Conservation (phyloP, 768 basidiomycete genomes). For the Mycena indigotica region DNA sequence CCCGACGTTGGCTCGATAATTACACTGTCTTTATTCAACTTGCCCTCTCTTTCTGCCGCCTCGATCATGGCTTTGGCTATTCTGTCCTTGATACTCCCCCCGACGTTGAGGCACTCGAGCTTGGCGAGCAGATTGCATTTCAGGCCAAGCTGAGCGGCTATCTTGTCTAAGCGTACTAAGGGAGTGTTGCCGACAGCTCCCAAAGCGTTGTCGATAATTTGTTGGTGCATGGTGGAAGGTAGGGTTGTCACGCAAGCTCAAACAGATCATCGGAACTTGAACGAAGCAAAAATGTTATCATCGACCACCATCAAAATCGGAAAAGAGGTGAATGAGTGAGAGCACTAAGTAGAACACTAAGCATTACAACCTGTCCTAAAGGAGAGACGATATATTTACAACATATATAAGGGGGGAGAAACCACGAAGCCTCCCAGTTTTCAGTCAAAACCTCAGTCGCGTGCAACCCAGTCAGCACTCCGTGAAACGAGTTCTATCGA, state of each 20-base stretch:
- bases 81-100: conserved; percentile 94
- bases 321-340: neutral
- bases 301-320: neutral
- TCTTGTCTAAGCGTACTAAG: conserved; percentile 80
- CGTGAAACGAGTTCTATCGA: conserved; percentile 84
- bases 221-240: conserved; percentile 35
- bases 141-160: conserved; percentile 72
- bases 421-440: neutral
- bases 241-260: neutral
- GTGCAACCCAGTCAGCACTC: conserved; percentile 84
- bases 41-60: conserved; percentile 87
- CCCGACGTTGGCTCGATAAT: conserved; percentile 96
- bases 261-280: too few species aligned
- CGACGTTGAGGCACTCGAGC: conserved; percentile 86
- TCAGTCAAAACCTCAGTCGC: conserved; percentile 47
- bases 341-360: neutral
- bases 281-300: neutral
- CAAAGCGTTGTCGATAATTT: conserved; percentile 75
- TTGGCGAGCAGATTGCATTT: conserved; percentile 92
- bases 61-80: conserved; percentile 97
- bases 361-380: neutral
- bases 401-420: neutral
- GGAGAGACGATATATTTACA: neutral
- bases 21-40: conserved; percentile 80
- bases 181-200: conserved; percentile 92